Evolutionary conservation across 768 basidiomycete genomes (phyloP).

Genomic region (Sistotremastrum suecicum): DNA sequence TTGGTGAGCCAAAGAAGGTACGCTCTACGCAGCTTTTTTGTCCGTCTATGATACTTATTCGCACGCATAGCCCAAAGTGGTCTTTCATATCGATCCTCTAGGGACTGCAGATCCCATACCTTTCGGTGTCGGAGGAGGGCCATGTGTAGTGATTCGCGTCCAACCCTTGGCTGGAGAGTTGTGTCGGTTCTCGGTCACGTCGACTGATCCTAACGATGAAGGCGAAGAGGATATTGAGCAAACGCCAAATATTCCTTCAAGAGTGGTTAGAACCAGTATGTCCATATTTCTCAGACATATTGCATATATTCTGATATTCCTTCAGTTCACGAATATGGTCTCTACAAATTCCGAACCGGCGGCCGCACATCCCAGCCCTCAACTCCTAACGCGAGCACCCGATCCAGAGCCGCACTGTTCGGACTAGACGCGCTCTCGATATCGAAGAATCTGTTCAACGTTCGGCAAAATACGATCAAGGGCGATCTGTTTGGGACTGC

Average conservation of each 20-base stretch:
- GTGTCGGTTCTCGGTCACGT: constrained; percentile 64
- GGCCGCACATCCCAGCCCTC: constrained; percentile 56
- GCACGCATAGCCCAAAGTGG: constrained; percentile 59
- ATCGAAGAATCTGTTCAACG: constrained; percentile 75
- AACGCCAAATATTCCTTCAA: constrained; percentile 53
- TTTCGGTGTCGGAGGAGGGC: constrained; percentile 53
- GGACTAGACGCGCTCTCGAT: constrained; percentile 61
- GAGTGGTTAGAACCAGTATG: constrained; percentile 74
- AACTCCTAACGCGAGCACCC: constrained; percentile 70
- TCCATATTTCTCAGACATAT: constrained; percentile 8
- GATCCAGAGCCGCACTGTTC: constrained; percentile 68
- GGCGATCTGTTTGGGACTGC: constrained; percentile 60
- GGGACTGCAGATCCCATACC: constrained; percentile 68
- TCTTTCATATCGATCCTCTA: constrained; percentile 70
- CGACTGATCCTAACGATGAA: constrained; percentile 60
- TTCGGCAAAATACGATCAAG: constrained; percentile 47
- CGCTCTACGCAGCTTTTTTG: constrained; percentile 5
- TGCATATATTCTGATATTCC: not conserved
- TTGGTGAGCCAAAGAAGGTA: constrained; percentile 73
- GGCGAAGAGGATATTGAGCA: constrained; percentile 75
- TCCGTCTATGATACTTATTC: constrained; percentile 1
- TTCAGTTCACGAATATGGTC: constrained; percentile 73
- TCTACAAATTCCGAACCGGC: constrained; percentile 79
- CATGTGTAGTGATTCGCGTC: constrained; percentile 67
- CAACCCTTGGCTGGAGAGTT: constrained; percentile 77